Evolutionary conservation across 371 early-diverging fungal genomes (phyloP), one percentile per base, ranked within the genome.

Genomic region (Sporodiniella umbellata): DNA sequence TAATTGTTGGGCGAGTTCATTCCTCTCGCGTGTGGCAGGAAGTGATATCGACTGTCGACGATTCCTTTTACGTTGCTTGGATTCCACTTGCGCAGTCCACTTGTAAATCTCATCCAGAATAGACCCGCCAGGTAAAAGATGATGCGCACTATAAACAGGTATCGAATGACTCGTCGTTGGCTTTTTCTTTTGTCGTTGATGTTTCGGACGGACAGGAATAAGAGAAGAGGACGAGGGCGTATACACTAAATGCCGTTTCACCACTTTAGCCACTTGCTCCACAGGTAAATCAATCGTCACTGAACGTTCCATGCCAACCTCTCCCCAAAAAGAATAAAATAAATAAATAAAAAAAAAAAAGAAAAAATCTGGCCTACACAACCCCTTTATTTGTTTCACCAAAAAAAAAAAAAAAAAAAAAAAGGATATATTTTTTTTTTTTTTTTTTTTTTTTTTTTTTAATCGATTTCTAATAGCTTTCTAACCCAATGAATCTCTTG

Each of bases 101-200:
- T 92, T 88, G 68, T 96, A 96, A 52, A 96, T 87, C 38, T 92
- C 90, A 49, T 88, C 84, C 0, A 94, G 86, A 50, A 89, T 84
- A 25, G 90, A 84, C 19, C 93, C 94, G 47, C 88, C 84, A 18
- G 81, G 79, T 33, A 90, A 64, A 26, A 64, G 55, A 45, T 63
- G 70, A 42, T 74, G 74, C 3, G 68, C 39, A 35, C 55, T 70
- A 23, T 74, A 74, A 11, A 57, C 54, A 2, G 67, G 55, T 5
- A 43, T n/a, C n/a, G n/a, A 23, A 26, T 58, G 38, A 31, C 56
- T 42, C 44, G 47, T 48, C 18, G 60, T 52, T 60, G 65, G 51
- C 63, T 56, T 31, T 49, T 58, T 52, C 33, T 56, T 26, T 56
- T 51, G 51, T 44, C 58, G 45, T 12, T 37, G 38, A 7, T 37